These are phyloP conservation scores for Mesostigma viride DNA, from an alignment of 139 green algal species.

Conservation along the genomic window DNA sequence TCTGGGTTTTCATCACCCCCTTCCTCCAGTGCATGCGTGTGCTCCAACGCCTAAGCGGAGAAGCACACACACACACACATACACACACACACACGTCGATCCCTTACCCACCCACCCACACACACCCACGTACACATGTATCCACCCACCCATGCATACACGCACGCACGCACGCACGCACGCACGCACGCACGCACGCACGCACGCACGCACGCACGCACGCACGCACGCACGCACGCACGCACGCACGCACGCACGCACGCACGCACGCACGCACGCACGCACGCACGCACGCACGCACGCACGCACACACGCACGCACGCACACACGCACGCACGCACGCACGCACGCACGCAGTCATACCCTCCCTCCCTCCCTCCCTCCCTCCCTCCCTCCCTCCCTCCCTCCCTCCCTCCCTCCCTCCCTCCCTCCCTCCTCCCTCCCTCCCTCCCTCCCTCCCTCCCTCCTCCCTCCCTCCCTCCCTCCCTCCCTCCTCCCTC, in stretches of 20 bases:
- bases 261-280: neutral
- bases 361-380: neutral
- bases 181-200: constrained; percentile 9
- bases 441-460: too few species aligned
- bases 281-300: neutral
- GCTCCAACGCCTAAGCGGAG: too few species aligned
- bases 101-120: too few species aligned
- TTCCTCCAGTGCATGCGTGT: too few species aligned
- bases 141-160: too few species aligned
- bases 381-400: neutral
- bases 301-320: neutral
- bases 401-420: neutral
- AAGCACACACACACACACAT: too few species aligned
- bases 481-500: too few species aligned
- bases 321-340: neutral
- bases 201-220: constrained; percentile 9
- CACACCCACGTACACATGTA: too few species aligned
- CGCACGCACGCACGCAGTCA: too few species aligned
- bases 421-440: neutral
- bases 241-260: neutral
- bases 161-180: constrained; percentile 10
- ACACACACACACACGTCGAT: too few species aligned
- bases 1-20: too few species aligned
- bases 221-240: constrained; percentile 9
- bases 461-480: too few species aligned